Evolutionary conservation across 441 rosid species (phyloP), one percentile per base, ranked within the genome.

Genomic region (Mallotus repandus): DNA sequence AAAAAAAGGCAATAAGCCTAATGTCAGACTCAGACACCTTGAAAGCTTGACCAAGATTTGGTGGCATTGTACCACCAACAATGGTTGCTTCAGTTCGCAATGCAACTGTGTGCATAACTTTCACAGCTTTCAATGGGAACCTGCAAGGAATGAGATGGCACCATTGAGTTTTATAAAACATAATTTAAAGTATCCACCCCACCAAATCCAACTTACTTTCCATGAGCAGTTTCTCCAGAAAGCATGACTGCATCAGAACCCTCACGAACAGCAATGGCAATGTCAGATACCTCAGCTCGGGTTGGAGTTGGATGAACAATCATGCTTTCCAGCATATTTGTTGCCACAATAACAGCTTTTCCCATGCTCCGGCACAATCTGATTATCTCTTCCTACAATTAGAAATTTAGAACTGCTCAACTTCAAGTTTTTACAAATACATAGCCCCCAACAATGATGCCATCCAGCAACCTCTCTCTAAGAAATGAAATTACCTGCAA

Each of bases 181-280:
- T 1, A 66, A 32, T 52, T 35, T 0, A 19, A 69, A 46, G 54
- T 14, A 63, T 12, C 21, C 14, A 49, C 5, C 13, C 38, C 55
- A 16, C 43, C 61, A 57, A 57, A 52, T 45, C 21, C 53, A 48
- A 58, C 98, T 84, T 80, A 95, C 99, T 95, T 95, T 69, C 97
- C 98, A 58, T 96, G 94, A 79, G 98, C 97, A 78, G 98, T 96
- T 86, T 96, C 99, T 79, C 98, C 97, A 63, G 99, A 93, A 83
- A 96, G 99, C 98, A 96, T 96, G 12, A 96, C 89, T 12, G 94
- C 97, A 85, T 96, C 99, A 69, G 99, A 93, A 79, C 98, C 97
- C 87, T 96, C 99, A 59, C 97, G 86, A 75, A 96, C 98, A 78
- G 98, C 97, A 22, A 93, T 91, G 66, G 98, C 98, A 81, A 96